Conservation (phyloP, 805 yeast species). For the Tetrapisispora fleetii region DNA sequence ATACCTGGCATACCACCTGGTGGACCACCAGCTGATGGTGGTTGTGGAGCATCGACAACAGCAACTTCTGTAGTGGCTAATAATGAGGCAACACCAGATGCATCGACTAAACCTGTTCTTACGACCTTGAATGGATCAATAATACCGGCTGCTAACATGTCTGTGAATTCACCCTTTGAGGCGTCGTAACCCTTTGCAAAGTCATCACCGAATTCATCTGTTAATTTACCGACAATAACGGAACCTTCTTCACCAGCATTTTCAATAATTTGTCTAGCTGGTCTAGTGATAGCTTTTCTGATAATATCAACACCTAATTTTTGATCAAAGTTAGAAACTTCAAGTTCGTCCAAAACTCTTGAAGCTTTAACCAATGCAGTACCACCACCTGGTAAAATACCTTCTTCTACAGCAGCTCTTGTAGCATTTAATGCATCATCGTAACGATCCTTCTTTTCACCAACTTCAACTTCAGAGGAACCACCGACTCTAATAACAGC, state of each 20-base stretch:
- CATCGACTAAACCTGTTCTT: constrained; percentile 89
- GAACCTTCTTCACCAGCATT: constrained; percentile 98
- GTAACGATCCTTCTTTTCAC: constrained; percentile 98
- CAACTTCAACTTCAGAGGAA: constrained; percentile 92
- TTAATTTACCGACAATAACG: constrained; percentile 85
- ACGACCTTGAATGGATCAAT: constrained; percentile 98
- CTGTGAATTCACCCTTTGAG: constrained; percentile 84
- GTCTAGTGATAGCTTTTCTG: constrained; percentile 84
- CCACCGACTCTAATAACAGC: constrained; percentile 98
- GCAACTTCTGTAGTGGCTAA: constrained; percentile 98
- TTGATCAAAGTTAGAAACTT: constrained; percentile 87
- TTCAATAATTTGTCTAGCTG: constrained; percentile 90
- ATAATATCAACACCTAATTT: constrained; percentile 92
- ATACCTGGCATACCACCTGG: constrained; percentile 43
- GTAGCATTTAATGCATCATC: constrained; percentile 98
- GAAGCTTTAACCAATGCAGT: constrained; percentile 94
- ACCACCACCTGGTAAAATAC: constrained; percentile 99
- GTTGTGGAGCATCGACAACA: constrained; percentile 89
- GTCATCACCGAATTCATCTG: constrained; percentile 43
- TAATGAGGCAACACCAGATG: constrained; percentile 94
- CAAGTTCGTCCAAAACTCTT: constrained; percentile 55
- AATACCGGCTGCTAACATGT: constrained; percentile 94
- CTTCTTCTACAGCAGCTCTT: constrained; percentile 97
- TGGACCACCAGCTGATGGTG: constrained; percentile 47
- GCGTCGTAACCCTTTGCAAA: constrained; percentile 90